Evolutionary conservation across 768 basidiomycete genomes (phyloP), one percentile per base, ranked within the genome.

Genomic region (Rhizopogon salebrosus): DNA sequence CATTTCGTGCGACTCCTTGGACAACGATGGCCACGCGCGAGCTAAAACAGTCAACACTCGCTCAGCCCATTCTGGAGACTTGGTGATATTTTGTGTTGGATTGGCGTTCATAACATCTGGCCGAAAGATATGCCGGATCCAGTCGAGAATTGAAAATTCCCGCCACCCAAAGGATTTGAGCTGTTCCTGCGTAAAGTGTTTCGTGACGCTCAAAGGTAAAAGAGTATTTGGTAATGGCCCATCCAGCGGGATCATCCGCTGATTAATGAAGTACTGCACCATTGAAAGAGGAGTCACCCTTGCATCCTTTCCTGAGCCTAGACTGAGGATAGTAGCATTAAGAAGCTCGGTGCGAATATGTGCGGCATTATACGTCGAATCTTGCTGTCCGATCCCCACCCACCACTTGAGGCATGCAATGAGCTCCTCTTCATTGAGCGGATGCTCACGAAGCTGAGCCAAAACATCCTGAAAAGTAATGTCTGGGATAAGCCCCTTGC

Each of bases 331-430:
- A 1, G 85, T 84, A 4, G 85, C 86, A 55, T 85, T 77, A 16
- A 95, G 69, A 16, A 98, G 75, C 52, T 89, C 78, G 2, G 63
- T 73, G 57, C 76, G 85, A 55, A 76, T 75, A 18, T 73, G 71
- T 13, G 69, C 55, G 43, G 80, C 68, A n/a, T 75, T 67, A 13
- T 69, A 46, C 13, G 63, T 57, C 35, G 60, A 66, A 36, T 63
- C 64, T 23, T 72, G 71, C 60, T 62, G 70, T 51, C 68, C 72
- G 14, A 80, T 64, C 18, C 60, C 54, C 26, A 78, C 74, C 89
- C 94, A 94, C 95, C 97, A 98, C 53, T 82, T 81, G 56, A 98
- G 71, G 67, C 89, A 93, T 3, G 83, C 84, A n/a, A 86, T 64
- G 70, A 89, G 85, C 62, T 98, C 91, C 5, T 73, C 70, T 62